Evolutionary conservation across 1,284 basidiomycete genomes (phyloP).

Genomic region (Tilletia setariae): DNA sequence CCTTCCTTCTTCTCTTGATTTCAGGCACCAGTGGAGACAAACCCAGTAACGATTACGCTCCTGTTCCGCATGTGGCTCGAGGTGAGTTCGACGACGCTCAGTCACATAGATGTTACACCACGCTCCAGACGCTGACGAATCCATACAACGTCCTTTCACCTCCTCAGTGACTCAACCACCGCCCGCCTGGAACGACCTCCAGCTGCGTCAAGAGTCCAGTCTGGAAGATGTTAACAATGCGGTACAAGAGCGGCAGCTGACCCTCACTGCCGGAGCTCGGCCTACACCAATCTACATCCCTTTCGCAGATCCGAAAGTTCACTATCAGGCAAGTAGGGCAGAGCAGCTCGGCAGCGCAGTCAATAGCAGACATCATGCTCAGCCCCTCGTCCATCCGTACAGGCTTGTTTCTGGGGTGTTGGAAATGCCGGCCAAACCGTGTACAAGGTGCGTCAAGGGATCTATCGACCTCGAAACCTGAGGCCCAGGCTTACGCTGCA

Average conservation of each 20-base stretch:
- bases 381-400: neutral
- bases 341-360: neutral
- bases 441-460: slow-evolving; percentile 1
- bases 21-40: too few relatives aligned
- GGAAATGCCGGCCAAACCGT: slow-evolving; percentile 10
- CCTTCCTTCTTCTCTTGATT: too few relatives aligned
- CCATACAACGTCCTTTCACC: neutral
- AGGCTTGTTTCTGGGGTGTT: slow-evolving; percentile 13
- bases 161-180: neutral
- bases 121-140: neutral
- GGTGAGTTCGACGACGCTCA: too few relatives aligned
- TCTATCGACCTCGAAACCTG: neutral
- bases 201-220: neutral
- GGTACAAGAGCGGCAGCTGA: slow-evolving; percentile 1
- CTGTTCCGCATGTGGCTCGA: too few relatives aligned
- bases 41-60: too few relatives aligned
- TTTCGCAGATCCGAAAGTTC: neutral
- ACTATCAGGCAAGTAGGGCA: neutral
- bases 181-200: neutral
- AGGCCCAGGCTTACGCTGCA: neutral
- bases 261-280: neutral
- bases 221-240: neutral
- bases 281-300: slow-evolving; percentile 11
- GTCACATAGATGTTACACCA: too few relatives aligned
- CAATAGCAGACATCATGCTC: too few relatives aligned